Percentiles rank a stretch among this genome's conserved stretches.
Evolutionary conservation across 2,329 filamentous ascomycete species (phyloP).

Genomic region (Scortechinia acanthostroma): DNA sequence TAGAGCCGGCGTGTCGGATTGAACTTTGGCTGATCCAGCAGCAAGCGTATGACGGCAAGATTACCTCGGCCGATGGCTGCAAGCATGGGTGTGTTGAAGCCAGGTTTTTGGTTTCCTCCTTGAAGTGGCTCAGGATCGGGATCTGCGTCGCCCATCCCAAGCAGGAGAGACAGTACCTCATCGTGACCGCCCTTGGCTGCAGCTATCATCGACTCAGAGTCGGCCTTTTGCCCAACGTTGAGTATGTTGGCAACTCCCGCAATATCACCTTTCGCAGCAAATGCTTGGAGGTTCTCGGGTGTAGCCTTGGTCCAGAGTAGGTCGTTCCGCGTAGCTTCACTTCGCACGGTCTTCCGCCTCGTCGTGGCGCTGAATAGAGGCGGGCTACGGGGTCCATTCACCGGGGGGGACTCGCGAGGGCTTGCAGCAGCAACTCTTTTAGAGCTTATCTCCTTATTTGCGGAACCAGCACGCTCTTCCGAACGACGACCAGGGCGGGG

Average conservation of each 20-base stretch:
- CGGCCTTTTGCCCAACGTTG: slow-evolving; percentile 20
- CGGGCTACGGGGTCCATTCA: slow-evolving; percentile 25
- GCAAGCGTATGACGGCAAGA: slow-evolving; percentile 52
- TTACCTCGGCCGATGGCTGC: slow-evolving; percentile 62
- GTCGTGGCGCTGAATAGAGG: slow-evolving; percentile 16
- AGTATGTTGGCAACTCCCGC: slow-evolving; percentile 15
- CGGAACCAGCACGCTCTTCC: slow-evolving; percentile 23
- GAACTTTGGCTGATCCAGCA: slow-evolving; percentile 50
- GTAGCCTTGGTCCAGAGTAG: slow-evolving; percentile 39
- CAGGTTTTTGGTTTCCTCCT: slow-evolving; percentile 26
- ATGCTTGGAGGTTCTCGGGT: slow-evolving; percentile 34
- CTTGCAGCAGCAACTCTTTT: slow-evolving; percentile 31
- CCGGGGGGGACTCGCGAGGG: slow-evolving; percentile 30
- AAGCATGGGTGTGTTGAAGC: slow-evolving; percentile 64
- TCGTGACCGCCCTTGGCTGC: slow-evolving; percentile 67
- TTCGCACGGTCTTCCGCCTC: slow-evolving; percentile 34
- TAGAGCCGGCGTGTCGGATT: slow-evolving; percentile 51
- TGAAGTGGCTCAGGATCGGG: slow-evolving; percentile 41
- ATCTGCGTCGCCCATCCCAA: slow-evolving; percentile 34
- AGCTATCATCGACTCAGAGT: slow-evolving; percentile 62
- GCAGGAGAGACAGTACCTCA: slow-evolving; percentile 52
- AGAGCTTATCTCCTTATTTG: slow-evolving; percentile 24
- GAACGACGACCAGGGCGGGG: slow-evolving; percentile 10
- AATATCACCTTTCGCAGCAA: slow-evolving; percentile 27
- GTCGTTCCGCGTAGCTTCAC: slow-evolving; percentile 37